phyloP scores from a whole-genome alignment of 2,329 filamentous ascomycete genomes.

The Penicillium decumbens region DNA sequence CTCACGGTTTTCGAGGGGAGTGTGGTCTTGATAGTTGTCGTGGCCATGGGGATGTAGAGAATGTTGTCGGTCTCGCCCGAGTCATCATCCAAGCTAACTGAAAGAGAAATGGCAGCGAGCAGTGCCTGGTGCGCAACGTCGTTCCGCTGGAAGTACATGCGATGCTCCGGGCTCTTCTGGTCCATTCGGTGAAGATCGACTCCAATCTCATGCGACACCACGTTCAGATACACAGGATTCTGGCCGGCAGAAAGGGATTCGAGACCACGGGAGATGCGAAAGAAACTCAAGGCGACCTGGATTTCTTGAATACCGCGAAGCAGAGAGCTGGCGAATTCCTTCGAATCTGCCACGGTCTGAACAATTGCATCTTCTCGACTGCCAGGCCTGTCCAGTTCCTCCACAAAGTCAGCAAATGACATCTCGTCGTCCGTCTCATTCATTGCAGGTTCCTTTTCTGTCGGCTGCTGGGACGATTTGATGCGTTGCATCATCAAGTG shows the following conservation, averaged over 20 bases:
- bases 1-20: conserved; percentile 90
- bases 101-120: conserved; percentile 85
- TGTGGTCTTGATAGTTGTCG: conserved; percentile 89
- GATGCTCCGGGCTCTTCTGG: conserved; percentile 85
- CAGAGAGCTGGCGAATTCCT: conserved; percentile 85
- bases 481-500: conserved; percentile 42
- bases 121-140: conserved; percentile 94
- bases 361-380: conserved; percentile 65
- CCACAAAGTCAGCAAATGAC: conserved; percentile 66
- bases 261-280: conserved; percentile 78
- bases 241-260: conserved; percentile 62
- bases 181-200: conserved; percentile 89
- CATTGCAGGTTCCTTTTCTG: conserved; percentile 28
- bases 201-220: conserved; percentile 94
- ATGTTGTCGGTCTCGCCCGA: conserved; percentile 78
- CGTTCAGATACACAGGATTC: conserved; percentile 72
- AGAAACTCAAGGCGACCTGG: conserved; percentile 87
- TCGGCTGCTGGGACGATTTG: conserved; percentile 33
- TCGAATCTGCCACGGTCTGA: conserved; percentile 82
- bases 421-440: conserved; percentile 54
- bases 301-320: conserved; percentile 92
- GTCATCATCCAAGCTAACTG: conserved; percentile 87
- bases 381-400: conserved; percentile 67
- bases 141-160: conserved; percentile 94
- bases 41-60: conserved; percentile 94